Base-by-base conservation (phyloP, 345 rosid species). In the Cardamine chenopodiifolia region DNA sequence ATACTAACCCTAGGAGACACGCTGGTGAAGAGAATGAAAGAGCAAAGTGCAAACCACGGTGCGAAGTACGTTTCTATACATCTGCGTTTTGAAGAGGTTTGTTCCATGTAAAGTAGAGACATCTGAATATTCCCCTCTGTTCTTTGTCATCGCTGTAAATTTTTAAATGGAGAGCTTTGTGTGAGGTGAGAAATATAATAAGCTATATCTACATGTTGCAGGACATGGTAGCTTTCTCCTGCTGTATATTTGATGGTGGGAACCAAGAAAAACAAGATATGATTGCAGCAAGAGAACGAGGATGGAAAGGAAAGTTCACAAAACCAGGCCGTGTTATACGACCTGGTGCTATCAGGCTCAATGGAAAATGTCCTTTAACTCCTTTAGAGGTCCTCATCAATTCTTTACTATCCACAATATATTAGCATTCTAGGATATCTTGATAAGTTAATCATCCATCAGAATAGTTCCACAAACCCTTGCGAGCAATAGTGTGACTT, bases 151-250 rank as follows among this genome's bases (percentile, higher is more conserved):
- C 61, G 18, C 53, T 66, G 23, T 50, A 39, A 47, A 45, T 0
- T 15, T 52, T 29, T 49, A 23, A 47, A 40, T 65, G 49, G 37
- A 50, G 29, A 68, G 64, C 61, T 62, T 54, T 72, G 37, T 42
- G 23, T 23, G 25, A 50, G 42, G 26, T 50, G 22, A 62, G 34
- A 28, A 34, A 40, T 34, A 7, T 47, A 39, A 37, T 66, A 39
- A 37, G 62, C 22, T 58, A 50, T 50, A 40, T 57, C 2, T 45
- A 60, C 15, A 71, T 72, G 32, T 42, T 75, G 47, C 85, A 96
- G 99, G 99, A 96, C 84, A 92, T 96, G 99, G 99, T 96, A 75
- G 99, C 99, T 80, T 96, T 96, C 82, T 96, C 99, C 68, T 96
- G 99, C 77, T 96, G 99, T 75, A 82, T 96, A 70, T 96, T 90